Evolutionary conservation across 352 stramenopile genomes (phyloP), one percentile per base, ranked within the genome.

Genomic region (Ochromonadaceae sp.): DNA sequence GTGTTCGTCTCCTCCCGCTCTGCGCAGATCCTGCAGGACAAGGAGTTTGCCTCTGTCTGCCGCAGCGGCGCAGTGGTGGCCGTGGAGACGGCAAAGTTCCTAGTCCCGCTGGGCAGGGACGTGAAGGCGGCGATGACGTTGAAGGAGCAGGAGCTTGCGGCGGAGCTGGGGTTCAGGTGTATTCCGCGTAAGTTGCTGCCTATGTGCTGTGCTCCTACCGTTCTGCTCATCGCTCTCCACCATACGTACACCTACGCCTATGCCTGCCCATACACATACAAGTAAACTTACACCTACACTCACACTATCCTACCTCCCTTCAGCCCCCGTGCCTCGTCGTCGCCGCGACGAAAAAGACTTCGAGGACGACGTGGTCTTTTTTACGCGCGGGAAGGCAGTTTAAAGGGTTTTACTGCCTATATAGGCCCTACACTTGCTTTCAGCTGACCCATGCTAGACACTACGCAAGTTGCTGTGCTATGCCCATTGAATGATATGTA

Each of bases 71-170:
- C 28, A n/a, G 1, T 56, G 38, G 7, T 69, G 1, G 46, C 31
- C 17, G 41, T 65, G 15, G 63, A 69, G 42, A 69, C 55, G 34
- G 55, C 4, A 1, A 65, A 67, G 22, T 67, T 48, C 40, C 3
- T 69, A 32, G 36, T 69, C 17, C 56, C 63, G 5, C 35, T 69
- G 1, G 4, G 3, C 9, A 14, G 4, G 32, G 38, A 63, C 3
- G 2, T 35, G 55, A 63, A 63, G 31, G 7, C 3, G 7, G 36
- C 48, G 32, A 38, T 52, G 15, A 50, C 4, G 2, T n/a, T 10
- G 15, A 63, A 63, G 26, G 26, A 31, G 15, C 28, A 63, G n/a
- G 55, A 53, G 17, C 40, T 63, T 36, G 35, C 35, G 12, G 41
- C 9, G 32, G 34, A n/a, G 4, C 28, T 26, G 7, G 7, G 3